Conservation (phyloP, 73 alveolate species). For the Paramecium primaurelia region DNA sequence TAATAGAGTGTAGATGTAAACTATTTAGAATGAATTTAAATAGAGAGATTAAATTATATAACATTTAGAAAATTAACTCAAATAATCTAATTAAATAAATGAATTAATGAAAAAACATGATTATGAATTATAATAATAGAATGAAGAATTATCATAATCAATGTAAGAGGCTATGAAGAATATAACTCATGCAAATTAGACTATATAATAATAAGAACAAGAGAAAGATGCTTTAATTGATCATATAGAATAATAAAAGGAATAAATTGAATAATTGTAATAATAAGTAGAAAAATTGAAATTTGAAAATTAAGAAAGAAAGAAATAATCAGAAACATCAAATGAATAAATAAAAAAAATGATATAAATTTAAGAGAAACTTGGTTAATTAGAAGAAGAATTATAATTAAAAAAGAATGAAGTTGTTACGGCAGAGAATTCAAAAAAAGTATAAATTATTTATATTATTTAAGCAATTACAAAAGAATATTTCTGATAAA, state of each 20-base stretch:
- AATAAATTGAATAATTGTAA: not conserved
- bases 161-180: not conserved
- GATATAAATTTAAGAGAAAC: not conserved
- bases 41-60: not conserved
- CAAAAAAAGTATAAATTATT: not conserved
- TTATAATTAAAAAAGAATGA: not conserved
- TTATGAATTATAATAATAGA: not conserved
- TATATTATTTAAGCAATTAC: not conserved
- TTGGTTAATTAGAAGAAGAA: not conserved
- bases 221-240: conserved; percentile 14
- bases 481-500: not conserved
- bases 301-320: not conserved
- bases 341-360: not conserved
- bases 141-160: conserved; percentile 3
- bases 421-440: not conserved
- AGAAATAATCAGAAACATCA: not conserved
- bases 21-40: conserved; percentile 26
- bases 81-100: not conserved
- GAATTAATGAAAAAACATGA: conserved; percentile 40
- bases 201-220: not conserved
- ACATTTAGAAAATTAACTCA: not conserved
- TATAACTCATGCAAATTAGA: not conserved
- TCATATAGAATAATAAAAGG: not conserved
- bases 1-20: conserved; percentile 25
- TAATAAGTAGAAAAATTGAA: not conserved